Conservation (phyloP, 2,329 filamentous ascomycete species). For the Ceratocystiopsis brevicomis region DNA sequence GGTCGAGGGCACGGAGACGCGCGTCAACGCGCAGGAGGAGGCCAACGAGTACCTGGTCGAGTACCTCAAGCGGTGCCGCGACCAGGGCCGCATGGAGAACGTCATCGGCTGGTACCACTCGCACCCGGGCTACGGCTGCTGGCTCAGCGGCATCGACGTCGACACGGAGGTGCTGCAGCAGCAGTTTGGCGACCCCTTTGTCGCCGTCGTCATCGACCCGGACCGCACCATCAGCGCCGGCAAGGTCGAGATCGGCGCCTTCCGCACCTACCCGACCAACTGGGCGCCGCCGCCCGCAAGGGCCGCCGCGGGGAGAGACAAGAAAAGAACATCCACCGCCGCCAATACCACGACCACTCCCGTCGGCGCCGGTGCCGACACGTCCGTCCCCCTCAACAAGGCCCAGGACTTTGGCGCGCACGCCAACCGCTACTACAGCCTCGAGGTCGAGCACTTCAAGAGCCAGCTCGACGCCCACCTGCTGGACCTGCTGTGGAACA, state of each 20-base stretch:
- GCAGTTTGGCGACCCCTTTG: conserved; percentile 70
- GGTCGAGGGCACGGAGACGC: conserved; percentile 94
- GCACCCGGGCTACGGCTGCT: conserved; percentile 94
- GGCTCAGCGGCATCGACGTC: conserved; percentile 93
- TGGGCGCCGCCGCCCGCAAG: conserved; percentile 20
- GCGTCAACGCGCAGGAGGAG: conserved; percentile 88
- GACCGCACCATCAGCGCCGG: conserved; percentile 87
- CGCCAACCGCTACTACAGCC: conserved; percentile 70
- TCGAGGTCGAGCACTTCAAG: conserved; percentile 90
- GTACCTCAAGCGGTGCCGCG: conserved; percentile 58
- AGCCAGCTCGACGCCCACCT: conserved; percentile 74
- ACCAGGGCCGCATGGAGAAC: conserved; percentile 68
- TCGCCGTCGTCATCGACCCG: conserved; percentile 90
- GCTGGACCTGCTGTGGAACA: conserved; percentile 86
- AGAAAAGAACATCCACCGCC: no score
- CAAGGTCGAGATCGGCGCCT: conserved; percentile 93
- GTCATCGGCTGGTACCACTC: conserved; percentile 96
- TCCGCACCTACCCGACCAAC: conserved; percentile 68
- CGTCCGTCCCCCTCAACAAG: conserved; percentile 78
- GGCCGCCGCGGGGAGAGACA: no score
- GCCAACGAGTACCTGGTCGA: conserved; percentile 94
- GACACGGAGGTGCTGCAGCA: conserved; percentile 75
- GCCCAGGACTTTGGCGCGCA: conserved; percentile 93
- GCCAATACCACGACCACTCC: no score
- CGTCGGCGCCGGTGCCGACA: conserved; percentile 22